phyloP scores from a whole-genome alignment of 768 basidiomycete genomes.

The Tricholomella constricta region DNA sequence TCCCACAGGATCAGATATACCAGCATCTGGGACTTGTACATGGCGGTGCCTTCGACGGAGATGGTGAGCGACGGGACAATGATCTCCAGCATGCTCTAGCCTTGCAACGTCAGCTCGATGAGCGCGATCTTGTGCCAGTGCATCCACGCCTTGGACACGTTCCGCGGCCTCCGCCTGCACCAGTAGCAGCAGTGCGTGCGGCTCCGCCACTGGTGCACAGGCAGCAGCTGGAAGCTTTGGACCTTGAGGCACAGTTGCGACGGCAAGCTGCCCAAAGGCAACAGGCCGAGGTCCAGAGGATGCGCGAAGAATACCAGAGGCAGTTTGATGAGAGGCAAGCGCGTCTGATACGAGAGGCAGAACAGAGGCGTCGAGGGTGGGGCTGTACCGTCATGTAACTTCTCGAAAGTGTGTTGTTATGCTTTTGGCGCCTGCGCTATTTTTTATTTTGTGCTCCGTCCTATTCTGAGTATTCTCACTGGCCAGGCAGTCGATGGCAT shows the following conservation, averaged over 20 bases:
- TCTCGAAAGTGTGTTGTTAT: too few relatives aligned
- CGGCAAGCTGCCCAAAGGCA: neutral
- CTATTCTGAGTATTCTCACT: too few relatives aligned
- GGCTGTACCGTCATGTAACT: slow-evolving; percentile 6
- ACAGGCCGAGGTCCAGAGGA: neutral
- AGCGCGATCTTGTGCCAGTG: neutral
- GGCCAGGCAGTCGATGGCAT: too few relatives aligned
- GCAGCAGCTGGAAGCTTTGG: neutral
- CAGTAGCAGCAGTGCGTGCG: too few relatives aligned
- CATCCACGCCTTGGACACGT: neutral
- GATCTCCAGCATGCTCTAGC: slow-evolving; percentile 10
- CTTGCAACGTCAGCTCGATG: slow-evolving; percentile 4
- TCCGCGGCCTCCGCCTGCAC: neutral
- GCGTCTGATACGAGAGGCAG: neutral
- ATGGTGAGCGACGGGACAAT: slow-evolving; percentile 8
- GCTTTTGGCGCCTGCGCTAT: too few relatives aligned
- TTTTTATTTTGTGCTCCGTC: too few relatives aligned
- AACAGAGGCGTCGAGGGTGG: slow-evolving; percentile 4
- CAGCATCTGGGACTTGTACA: slow-evolving; percentile 11
- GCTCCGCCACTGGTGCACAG: neutral
- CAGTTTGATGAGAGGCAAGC: slow-evolving; percentile 3
- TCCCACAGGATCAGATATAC: slow-evolving; percentile 23
- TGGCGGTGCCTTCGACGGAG: slow-evolving; percentile 17
- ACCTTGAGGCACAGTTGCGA: neutral
- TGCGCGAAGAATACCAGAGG: slow-evolving; percentile 5